Evolutionary conservation across 2,329 filamentous ascomycete species (phyloP).

Genomic region (Epichloe festucae): DNA sequence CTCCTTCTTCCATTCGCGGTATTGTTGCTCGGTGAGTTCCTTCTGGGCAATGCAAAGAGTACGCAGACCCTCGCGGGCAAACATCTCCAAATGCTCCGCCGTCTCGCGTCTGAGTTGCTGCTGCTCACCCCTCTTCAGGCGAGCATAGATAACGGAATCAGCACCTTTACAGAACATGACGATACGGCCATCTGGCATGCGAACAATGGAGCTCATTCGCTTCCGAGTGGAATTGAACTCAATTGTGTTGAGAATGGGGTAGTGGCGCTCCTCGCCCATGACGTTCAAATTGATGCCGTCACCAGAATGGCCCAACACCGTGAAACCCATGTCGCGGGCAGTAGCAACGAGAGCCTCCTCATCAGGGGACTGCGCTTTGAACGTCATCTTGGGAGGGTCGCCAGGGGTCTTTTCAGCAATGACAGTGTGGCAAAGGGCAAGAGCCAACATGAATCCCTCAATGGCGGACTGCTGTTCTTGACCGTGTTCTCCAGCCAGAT

Average conservation of each 20-base stretch:
- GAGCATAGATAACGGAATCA: conserved; percentile 92
- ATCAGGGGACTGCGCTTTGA: conserved; percentile 95
- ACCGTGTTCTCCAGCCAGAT: conserved; percentile 67
- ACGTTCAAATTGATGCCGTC: conserved; percentile 80
- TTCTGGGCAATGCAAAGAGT: conserved; percentile 88
- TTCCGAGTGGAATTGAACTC: conserved; percentile 97
- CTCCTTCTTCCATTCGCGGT: conserved; percentile 69
- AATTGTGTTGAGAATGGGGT: conserved; percentile 81
- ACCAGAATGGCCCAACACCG: conserved; percentile 65
- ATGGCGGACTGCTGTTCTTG: conserved; percentile 64
- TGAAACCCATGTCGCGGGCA: conserved; percentile 90
- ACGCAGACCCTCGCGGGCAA: conserved; percentile 85
- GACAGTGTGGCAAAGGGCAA: conserved; percentile 94
- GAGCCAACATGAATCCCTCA: conserved; percentile 82
- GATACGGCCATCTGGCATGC: conserved; percentile 85
- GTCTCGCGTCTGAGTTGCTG: conserved; percentile 69
- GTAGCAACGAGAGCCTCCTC: conserved; percentile 91
- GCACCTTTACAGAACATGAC: conserved; percentile 94
- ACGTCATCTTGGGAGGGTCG: conserved; percentile 82
- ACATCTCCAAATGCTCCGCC: conserved; percentile 91
- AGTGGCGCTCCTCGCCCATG: conserved; percentile 73
- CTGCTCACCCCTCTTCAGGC: conserved; percentile 75
- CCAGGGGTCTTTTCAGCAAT: conserved; percentile 82
- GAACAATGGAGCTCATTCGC: conserved; percentile 92
- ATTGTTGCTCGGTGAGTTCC: conserved; percentile 70